Conservation (phyloP, 495 filamentous ascomycete genomes). For the Aspergillus mulundensis region DNA sequence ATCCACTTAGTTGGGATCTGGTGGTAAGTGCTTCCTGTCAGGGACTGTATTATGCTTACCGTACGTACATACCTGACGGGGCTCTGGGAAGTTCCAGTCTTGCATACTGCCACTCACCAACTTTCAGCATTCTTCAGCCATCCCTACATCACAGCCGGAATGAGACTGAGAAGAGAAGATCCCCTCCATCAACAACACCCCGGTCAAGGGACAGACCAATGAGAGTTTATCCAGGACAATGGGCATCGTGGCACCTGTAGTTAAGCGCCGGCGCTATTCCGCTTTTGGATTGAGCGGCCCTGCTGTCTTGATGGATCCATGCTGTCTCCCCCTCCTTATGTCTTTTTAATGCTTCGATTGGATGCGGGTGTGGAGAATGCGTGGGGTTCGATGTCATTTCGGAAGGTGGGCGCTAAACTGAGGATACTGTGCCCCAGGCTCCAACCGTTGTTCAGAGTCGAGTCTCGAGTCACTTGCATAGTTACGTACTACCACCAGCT, state of each 20-base stretch:
- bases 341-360: conserved; percentile 4
- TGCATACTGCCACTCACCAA: background rate
- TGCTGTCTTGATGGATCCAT: background rate
- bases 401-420: conserved; percentile 8
- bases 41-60: background rate
- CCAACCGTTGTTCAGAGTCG: background rate
- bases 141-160: background rate
- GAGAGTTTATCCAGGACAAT: conserved; percentile 12
- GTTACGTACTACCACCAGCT: background rate
- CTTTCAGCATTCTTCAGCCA: background rate
- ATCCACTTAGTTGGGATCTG: background rate
- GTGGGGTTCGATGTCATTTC: conserved; percentile 12
- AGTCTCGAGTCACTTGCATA: background rate
- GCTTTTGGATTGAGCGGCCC: background rate
- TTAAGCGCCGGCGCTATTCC: conserved; percentile 25
- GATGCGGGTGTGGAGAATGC: background rate
- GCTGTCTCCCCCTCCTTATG: conserved; percentile 4
- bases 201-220: conserved; percentile 10
- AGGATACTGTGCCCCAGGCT: background rate
- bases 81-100: background rate
- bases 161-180: background rate
- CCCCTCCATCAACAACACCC: conserved; percentile 7
- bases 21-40: conserved; percentile 1
- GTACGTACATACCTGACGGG: background rate
- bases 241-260: conserved; percentile 18